phyloP scores from a whole-genome alignment of 176 grass and related monocot species.

The Avena eriantha region DNA sequence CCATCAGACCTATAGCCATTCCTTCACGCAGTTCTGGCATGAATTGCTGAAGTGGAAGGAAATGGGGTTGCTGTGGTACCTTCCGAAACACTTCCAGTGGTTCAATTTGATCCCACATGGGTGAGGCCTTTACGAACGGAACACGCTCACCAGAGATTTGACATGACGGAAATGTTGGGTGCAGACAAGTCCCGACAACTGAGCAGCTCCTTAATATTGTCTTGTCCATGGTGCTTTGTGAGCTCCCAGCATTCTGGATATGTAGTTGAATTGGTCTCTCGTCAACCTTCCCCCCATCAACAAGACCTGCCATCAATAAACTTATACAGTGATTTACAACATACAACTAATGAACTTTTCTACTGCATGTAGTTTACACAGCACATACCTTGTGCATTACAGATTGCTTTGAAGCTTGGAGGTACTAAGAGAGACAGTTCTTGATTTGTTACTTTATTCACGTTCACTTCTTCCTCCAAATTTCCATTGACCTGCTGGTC shows the following conservation, averaged over 20 bases:
- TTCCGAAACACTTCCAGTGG: conserved; percentile 43
- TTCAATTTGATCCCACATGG: conserved; percentile 61
- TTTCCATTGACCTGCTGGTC: background rate
- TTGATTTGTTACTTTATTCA: conserved; percentile 32
- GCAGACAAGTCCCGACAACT: conserved; percentile 8
- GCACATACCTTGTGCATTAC: conserved; percentile 34
- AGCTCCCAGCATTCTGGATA: conserved; percentile 16
- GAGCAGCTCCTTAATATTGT: conserved; percentile 22
- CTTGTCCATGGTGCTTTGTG: background rate
- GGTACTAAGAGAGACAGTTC: background rate
- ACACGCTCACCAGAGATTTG: conserved; percentile 12
- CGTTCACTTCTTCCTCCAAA: conserved; percentile 24
- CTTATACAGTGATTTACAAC: background rate
- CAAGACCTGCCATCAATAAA: conserved; percentile 19
- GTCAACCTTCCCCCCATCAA: background rate
- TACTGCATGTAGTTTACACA: conserved; percentile 1
- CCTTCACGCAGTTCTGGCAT: conserved; percentile 57
- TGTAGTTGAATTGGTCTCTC: conserved; percentile 21
- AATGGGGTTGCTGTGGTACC: conserved; percentile 67
- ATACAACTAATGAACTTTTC: conserved; percentile 6
- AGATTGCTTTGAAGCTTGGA: conserved; percentile 29
- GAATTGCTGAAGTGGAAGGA: conserved; percentile 51
- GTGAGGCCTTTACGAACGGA: conserved; percentile 54
- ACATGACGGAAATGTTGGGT: conserved; percentile 13
- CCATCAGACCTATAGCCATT: conserved; percentile 69